Conservation (phyloP, 202 grass and related monocot genomes). For the Setaria viridis region DNA sequence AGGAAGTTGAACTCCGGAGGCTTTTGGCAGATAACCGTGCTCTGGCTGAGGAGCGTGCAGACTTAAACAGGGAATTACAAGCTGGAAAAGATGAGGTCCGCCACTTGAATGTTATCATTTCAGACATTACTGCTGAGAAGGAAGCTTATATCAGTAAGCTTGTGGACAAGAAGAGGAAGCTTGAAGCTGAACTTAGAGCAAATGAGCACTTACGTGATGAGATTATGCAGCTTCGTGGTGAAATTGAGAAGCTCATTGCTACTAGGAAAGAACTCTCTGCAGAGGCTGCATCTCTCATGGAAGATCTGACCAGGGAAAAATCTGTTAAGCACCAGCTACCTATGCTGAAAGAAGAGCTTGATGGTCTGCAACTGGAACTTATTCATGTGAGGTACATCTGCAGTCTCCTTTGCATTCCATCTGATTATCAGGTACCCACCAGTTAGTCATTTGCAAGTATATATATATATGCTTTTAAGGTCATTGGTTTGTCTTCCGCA, state of each 20-base stretch:
- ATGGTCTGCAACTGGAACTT: constrained; percentile 65
- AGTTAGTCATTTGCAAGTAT: constrained; percentile 4
- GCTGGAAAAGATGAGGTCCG: constrained; percentile 66
- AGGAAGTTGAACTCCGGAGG: constrained; percentile 59
- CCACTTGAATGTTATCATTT: constrained; percentile 56
- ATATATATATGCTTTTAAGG: constrained; percentile 32
- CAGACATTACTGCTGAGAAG: constrained; percentile 69
- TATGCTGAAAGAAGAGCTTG: constrained; percentile 65
- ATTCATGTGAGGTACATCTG: constrained; percentile 59
- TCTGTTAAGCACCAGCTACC: constrained; percentile 67
- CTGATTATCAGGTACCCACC: constrained; percentile 30
- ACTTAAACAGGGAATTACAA: constrained; percentile 59
- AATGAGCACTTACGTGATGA: constrained; percentile 71
- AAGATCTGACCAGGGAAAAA: constrained; percentile 60
- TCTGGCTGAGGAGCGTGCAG: constrained; percentile 60
- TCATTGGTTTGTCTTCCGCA: constrained; percentile 48
- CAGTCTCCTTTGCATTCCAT: constrained; percentile 25
- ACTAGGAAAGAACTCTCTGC: constrained; percentile 72
- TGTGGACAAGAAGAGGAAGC: constrained; percentile 75
- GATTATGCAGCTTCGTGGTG: constrained; percentile 58
- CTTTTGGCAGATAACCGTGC: constrained; percentile 63
- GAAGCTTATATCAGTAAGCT: constrained; percentile 69
- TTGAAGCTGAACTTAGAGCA: constrained; percentile 80
- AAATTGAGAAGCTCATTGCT: constrained; percentile 64
- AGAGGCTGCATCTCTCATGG: constrained; percentile 64